Base-by-base conservation (phyloP, 2,329 filamentous ascomycete genomes). In the Fusarium drepaniforme region DNA sequence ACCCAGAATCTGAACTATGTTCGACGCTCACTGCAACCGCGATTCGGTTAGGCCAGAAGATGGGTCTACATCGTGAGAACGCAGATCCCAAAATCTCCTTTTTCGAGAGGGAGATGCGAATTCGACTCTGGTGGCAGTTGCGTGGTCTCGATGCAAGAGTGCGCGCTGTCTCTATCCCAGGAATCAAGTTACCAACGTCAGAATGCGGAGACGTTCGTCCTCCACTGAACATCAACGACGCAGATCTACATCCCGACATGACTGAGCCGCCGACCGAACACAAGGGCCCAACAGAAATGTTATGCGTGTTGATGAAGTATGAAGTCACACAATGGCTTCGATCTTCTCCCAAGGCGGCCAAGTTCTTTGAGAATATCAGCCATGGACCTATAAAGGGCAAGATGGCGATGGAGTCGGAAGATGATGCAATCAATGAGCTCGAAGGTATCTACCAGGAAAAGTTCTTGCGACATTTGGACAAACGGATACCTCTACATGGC, bases 151-250 rank as follows among this genome's bases (percentile, higher is more conserved):
- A 81, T 13, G 46, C 68, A 4, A 42, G 77, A 25, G 64, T 66
- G 0, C 72, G 70, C 5, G 66, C 46, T 13, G 56, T 38, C 12
- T 71, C 16, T 5, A 61, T 40, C 0, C 73, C 71, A 0, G 76
- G 66, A 1, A 51, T 65, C 2, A 74, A 73, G 28, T 16, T 46
- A 0, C 44, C 68, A 21, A 28, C 42, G 5, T 61, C 42, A 13
- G 74, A 79, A 1, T 60, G 75, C 13, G 72, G 69, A 3, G 61
- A 75, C 13, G n/a, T 73, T 3, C 71, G 74, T 33, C 83, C 88
- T 75, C 89, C 90, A 1, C 80, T 89, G 3, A 91, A 91, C 66
- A 81, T 91, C 60, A 88, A 91, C 63, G 90, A 92, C 71, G 78
- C 78, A 7, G 88, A 90, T 44, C 79, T 92, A 3, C 80, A 83